These are phyloP conservation scores for Stentor coeruleus DNA, from an alignment of 73 alveolate genomes.

Conservation along the genomic window DNA sequence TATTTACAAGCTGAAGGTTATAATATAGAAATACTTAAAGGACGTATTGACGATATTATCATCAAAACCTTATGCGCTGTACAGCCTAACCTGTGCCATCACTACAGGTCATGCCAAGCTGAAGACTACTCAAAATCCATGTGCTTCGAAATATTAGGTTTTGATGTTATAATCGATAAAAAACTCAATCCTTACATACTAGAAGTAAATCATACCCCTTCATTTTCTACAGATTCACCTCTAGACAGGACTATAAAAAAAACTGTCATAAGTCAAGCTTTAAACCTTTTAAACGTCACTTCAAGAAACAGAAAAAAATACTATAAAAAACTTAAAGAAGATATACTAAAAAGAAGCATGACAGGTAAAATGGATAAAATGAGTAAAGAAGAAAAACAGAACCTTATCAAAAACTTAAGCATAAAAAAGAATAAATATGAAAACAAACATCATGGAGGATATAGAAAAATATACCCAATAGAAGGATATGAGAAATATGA, in stretches of 20 bases:
- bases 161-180: constrained; percentile 45
- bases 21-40: constrained; percentile 44
- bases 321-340: constrained; percentile 7
- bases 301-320: constrained; percentile 24
- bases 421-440: constrained; percentile 44
- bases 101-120: constrained; percentile 52
- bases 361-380: neutral
- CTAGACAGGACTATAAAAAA: constrained; percentile 37
- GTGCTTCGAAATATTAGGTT: constrained; percentile 63
- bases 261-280: constrained; percentile 28
- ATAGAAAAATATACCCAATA: constrained; percentile 34
- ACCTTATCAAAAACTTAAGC: constrained; percentile 20
- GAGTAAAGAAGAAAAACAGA: constrained; percentile 41
- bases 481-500: constrained; percentile 25
- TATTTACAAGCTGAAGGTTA: constrained; percentile 41
- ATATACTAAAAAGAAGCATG: constrained; percentile 32
- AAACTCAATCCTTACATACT: constrained; percentile 42
- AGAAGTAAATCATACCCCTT: constrained; percentile 54
- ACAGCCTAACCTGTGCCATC: constrained; percentile 52
- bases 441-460: constrained; percentile 42
- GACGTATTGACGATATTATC: constrained; percentile 46
- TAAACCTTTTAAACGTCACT: constrained; percentile 33
- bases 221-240: constrained; percentile 54
- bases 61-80: constrained; percentile 57
- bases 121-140: constrained; percentile 42